These are phyloP conservation scores for Nakazawaea wyomingensis DNA, from an alignment of 805 yeast genomes.

Conservation along the genomic window DNA sequence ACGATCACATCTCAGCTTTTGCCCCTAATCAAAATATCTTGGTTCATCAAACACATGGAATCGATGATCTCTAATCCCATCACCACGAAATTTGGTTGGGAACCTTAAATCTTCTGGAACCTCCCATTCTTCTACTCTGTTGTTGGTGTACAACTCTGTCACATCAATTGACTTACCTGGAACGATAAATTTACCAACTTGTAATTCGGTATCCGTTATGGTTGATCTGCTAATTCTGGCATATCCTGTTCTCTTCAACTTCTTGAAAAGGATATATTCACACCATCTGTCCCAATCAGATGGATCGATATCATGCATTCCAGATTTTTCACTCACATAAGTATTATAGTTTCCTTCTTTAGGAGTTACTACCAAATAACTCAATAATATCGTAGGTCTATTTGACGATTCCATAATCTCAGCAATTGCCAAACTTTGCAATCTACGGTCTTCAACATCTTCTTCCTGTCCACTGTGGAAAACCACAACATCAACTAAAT, in stretches of 20 bases:
- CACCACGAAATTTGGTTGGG: constrained; percentile 78
- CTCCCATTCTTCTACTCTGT: constrained; percentile 47
- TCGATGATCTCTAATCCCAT: constrained; percentile 88
- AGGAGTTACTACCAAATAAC: constrained; percentile 89
- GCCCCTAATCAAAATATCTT: constrained; percentile 51
- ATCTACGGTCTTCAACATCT: constrained; percentile 87
- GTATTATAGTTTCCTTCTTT: constrained; percentile 86
- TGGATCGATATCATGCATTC: constrained; percentile 92
- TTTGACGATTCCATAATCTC: constrained; percentile 77
- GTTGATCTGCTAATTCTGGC: constrained; percentile 91
- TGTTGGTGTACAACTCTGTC: constrained; percentile 26
- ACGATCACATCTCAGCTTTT: neutral
- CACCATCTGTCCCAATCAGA: constrained; percentile 98
- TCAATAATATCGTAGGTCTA: constrained; percentile 79
- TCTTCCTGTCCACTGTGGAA: constrained; percentile 99
- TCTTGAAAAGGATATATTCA: constrained; percentile 87
- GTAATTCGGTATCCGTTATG: constrained; percentile 95
- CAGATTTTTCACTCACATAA: constrained; percentile 75
- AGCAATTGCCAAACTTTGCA: constrained; percentile 73
- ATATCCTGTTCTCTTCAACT: constrained; percentile 82
- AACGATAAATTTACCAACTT: constrained; percentile 85
- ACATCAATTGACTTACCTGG: constrained; percentile 30
- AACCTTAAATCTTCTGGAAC: constrained; percentile 63
- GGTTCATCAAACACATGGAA: constrained; percentile 96
- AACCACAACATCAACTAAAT: constrained; percentile 83